Evolutionary conservation across 2,329 filamentous ascomycete genomes (phyloP).

Genomic region (Acephala macrosclerotiorum): DNA sequence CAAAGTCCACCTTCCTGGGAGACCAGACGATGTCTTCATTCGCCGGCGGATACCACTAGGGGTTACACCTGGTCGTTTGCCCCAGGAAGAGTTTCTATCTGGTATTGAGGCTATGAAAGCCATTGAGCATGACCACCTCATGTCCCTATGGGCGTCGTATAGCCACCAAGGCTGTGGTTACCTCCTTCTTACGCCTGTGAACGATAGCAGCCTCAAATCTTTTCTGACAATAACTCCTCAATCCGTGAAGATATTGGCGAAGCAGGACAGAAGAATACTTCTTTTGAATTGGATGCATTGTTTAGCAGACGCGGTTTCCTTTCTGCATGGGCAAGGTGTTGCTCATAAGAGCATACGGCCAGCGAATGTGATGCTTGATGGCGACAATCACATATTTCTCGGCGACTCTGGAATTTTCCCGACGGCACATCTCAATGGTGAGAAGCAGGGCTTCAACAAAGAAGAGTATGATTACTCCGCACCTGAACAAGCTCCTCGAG

Average conservation of each 20-base stretch:
- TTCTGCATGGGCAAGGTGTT: constrained; percentile 68
- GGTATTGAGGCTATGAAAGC: constrained; percentile 65
- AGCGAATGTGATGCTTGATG: constrained; percentile 72
- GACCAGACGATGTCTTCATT: constrained; percentile 62
- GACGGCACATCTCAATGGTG: constrained; percentile 48
- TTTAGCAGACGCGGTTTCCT: constrained; percentile 70
- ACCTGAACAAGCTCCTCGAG: constrained; percentile 61
- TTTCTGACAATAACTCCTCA: constrained; percentile 70
- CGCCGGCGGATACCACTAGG: constrained; percentile 65
- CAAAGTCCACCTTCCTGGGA: constrained; percentile 68
- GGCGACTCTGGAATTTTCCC: constrained; percentile 64
- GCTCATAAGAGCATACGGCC: constrained; percentile 75
- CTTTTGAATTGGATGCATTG: constrained; percentile 80
- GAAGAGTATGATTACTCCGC: constrained; percentile 78
- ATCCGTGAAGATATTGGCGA: constrained; percentile 67
- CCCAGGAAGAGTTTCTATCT: constrained; percentile 62
- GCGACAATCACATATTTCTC: constrained; percentile 71
- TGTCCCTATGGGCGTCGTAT: constrained; percentile 76
- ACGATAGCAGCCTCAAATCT: constrained; percentile 71
- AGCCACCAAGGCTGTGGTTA: constrained; percentile 69
- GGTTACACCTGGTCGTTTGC: constrained; percentile 51
- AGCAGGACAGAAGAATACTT: constrained; percentile 64
- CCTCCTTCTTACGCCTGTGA: constrained; percentile 70
- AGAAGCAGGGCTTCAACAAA: constrained; percentile 65
- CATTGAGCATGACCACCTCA: constrained; percentile 72